Evolutionary conservation across 495 filamentous ascomycete genomes (phyloP).

Genomic region (Pyrenula aspistea): DNA sequence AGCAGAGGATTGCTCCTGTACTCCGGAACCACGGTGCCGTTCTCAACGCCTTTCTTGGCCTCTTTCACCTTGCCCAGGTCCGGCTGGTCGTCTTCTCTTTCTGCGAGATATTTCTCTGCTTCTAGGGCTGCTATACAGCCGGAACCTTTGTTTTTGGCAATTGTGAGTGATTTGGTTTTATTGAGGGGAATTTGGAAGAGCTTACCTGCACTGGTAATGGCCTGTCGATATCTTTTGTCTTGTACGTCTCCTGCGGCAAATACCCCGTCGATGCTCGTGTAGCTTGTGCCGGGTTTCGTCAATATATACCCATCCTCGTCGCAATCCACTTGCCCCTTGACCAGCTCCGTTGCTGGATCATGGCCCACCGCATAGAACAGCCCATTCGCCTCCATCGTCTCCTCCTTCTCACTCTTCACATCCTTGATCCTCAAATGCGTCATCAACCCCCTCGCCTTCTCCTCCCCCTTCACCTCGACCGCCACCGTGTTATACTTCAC

Average conservation of each 20-base stretch:
- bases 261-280: slow-evolving; percentile 81
- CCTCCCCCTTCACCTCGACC: slow-evolving; percentile 71
- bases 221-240: slow-evolving; percentile 96
- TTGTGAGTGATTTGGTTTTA: slow-evolving; percentile 4
- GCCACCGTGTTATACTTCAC: slow-evolving; percentile 77
- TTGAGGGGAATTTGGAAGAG: slow-evolving; percentile 8
- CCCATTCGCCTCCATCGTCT: slow-evolving; percentile 77
- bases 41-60: slow-evolving; percentile 16
- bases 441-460: slow-evolving; percentile 64
- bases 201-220: slow-evolving; percentile 93
- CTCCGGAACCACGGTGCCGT: slow-evolving; percentile 32
- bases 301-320: slow-evolving; percentile 84
- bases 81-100: slow-evolving; percentile 48
- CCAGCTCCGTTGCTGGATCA: slow-evolving; percentile 77
- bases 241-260: slow-evolving; percentile 97
- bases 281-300: slow-evolving; percentile 78
- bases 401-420: slow-evolving; percentile 60
- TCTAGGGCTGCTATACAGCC: slow-evolving; percentile 93
- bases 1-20: slow-evolving; percentile 53
- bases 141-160: slow-evolving; percentile 47
- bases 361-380: slow-evolving; percentile 98
- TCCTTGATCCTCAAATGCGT: slow-evolving; percentile 71
- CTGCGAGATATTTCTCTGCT: slow-evolving; percentile 81
- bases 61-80: slow-evolving; percentile 22
- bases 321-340: slow-evolving; percentile 77